Conservation (phyloP, 2,329 filamentous ascomycete genomes). For the Exophiala aquamarina region DNA sequence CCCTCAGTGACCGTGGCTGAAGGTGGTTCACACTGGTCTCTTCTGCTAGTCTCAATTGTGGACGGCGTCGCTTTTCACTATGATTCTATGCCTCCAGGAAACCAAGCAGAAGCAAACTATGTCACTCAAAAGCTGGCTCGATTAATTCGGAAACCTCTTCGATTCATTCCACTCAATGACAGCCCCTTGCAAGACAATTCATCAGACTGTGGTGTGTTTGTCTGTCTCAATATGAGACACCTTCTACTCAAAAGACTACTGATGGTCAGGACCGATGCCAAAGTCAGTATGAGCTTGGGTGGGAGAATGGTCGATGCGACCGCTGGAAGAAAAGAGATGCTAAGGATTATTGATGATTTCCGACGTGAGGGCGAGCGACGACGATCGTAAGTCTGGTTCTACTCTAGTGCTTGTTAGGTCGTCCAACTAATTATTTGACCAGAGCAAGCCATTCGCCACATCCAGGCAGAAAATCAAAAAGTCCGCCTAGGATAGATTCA, state of each 20-base stretch:
- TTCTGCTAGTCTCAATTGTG: slow-evolving; percentile 83
- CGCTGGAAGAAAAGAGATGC: slow-evolving; percentile 84
- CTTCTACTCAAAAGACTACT: slow-evolving; percentile 83
- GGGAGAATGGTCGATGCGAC: slow-evolving; percentile 79
- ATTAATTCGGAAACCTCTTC: slow-evolving; percentile 65
- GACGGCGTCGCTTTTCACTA: slow-evolving; percentile 96
- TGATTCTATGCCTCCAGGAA: slow-evolving; percentile 77
- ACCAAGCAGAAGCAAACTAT: slow-evolving; percentile 69
- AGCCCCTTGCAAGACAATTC: slow-evolving; percentile 89
- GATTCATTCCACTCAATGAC: slow-evolving; percentile 78
- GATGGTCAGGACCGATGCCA: slow-evolving; percentile 74
- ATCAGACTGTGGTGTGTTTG: slow-evolving; percentile 92
- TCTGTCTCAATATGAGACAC: slow-evolving; percentile 92
- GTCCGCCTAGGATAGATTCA: slow-evolving; percentile 31
- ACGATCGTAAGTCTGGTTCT: slow-evolving; percentile 64
- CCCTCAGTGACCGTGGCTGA: slow-evolving; percentile 74
- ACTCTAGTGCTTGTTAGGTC: slow-evolving; percentile 5
- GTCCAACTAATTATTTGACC: slow-evolving; percentile 3
- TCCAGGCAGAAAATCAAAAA: slow-evolving; percentile 26
- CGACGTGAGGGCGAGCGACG: slow-evolving; percentile 84
- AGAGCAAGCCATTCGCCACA: slow-evolving; percentile 27
- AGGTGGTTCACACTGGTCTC: slow-evolving; percentile 90
- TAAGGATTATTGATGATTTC: slow-evolving; percentile 81
- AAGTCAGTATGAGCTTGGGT: slow-evolving; percentile 91
- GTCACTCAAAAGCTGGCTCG: slow-evolving; percentile 68